Evolutionary conservation across 805 yeast genomes (phyloP).

Genomic region (Candida sanyiensis): DNA sequence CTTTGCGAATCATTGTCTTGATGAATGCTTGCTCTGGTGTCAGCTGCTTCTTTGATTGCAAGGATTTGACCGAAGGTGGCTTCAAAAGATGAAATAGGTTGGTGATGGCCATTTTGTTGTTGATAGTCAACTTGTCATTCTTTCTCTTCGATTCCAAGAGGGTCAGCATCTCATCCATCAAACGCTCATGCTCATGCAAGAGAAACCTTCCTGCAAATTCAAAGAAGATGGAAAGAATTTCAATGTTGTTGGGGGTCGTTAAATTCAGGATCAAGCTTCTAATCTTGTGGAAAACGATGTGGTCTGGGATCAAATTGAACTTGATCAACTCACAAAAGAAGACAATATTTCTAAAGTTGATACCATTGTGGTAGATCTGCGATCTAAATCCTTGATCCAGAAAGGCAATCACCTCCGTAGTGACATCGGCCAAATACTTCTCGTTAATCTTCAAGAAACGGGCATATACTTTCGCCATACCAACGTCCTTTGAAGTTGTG

Average conservation of each 20-base stretch:
- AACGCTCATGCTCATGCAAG: constrained; percentile 47
- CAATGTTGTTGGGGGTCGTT: constrained; percentile 55
- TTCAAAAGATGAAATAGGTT: constrained; percentile 48
- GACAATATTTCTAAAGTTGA: constrained; percentile 51
- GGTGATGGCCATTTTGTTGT: constrained; percentile 54
- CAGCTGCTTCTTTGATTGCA: constrained; percentile 23
- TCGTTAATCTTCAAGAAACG: constrained; percentile 64
- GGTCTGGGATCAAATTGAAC: constrained; percentile 67
- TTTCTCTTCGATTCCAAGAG: constrained; percentile 46
- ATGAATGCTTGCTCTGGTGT: constrained; percentile 46
- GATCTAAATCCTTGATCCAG: constrained; percentile 57
- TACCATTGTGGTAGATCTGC: constrained; percentile 47
- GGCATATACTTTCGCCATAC: constrained; percentile 46
- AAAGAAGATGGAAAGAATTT: constrained; percentile 60
- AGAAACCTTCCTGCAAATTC: constrained; percentile 70
- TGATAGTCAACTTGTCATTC: constrained; percentile 43
- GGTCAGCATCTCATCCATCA: constrained; percentile 60
- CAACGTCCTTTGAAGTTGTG: constrained; percentile 40
- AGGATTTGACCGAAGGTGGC: constrained; percentile 44
- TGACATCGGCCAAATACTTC: constrained; percentile 42
- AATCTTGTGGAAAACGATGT: constrained; percentile 67
- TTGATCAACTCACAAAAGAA: constrained; percentile 73
- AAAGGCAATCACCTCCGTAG: constrained; percentile 44
- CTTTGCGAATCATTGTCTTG: constrained; percentile 44
- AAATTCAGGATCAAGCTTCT: constrained; percentile 50